A percentile compares a stretch with the other conserved stretches of the same genome.
phyloP scores from a whole-genome alignment of 2,329 filamentous ascomycete species.

The Penicillium freii region DNA sequence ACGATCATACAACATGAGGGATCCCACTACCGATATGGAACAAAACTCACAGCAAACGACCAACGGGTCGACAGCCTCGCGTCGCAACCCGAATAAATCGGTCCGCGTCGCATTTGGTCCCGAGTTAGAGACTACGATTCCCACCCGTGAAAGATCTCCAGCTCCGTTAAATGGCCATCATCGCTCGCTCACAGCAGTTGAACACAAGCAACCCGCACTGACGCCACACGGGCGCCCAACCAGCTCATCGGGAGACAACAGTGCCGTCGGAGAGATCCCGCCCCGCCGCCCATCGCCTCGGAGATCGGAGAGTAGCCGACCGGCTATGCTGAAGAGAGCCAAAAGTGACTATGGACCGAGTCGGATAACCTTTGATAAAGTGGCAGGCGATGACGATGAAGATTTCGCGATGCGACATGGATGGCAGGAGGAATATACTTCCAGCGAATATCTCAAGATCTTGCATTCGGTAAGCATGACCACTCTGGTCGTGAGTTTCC shows the following conservation, averaged over 20 bases:
- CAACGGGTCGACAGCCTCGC: conserved; percentile 33
- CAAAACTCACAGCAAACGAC: conserved; percentile 27
- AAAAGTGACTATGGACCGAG: conserved; percentile 54
- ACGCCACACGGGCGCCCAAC: conserved; percentile 28
- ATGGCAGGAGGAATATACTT: conserved; percentile 89
- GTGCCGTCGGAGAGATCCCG: conserved; percentile 22
- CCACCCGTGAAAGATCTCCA: conserved; percentile 35
- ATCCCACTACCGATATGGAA: conserved; percentile 39
- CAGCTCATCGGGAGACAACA: conserved; percentile 35
- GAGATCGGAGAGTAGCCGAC: conserved; percentile 33
- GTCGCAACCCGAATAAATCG: conserved; percentile 34
- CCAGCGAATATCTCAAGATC: conserved; percentile 81
- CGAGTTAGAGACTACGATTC: conserved; percentile 39
- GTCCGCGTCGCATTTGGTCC: conserved; percentile 43
- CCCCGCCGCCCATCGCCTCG: conserved; percentile 31
- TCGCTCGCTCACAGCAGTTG: conserved; percentile 36
- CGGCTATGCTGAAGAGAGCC: conserved; percentile 48
- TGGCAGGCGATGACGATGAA: conserved; percentile 47
- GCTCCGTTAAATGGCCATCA: conserved; percentile 33
- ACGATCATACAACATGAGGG: conserved; percentile 36
- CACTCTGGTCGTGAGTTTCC: background rate
- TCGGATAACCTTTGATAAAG: conserved; percentile 30
- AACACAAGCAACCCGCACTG: conserved; percentile 28
- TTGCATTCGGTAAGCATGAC: conserved; percentile 66
- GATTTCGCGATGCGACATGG: conserved; percentile 70